A percentile compares a stretch with the other conserved stretches of the same genome.
These are phyloP conservation scores for Triticum dicoccoides DNA, from an alignment of 176 grass and related monocot species.

Conservation along the genomic window DNA sequence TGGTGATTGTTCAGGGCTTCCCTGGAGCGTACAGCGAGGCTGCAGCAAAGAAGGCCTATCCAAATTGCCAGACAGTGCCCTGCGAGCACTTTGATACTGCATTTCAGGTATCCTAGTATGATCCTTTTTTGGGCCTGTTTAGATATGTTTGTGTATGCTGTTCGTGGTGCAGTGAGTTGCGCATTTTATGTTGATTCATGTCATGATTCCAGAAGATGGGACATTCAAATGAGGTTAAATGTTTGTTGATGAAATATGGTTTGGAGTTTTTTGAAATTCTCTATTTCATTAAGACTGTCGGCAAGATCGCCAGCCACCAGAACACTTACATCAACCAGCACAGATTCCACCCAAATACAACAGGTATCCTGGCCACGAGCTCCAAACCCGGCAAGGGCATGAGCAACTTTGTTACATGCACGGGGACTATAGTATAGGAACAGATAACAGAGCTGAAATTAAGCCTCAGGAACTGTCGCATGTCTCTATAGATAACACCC, in stretches of 20 bases:
- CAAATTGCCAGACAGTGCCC: constrained; percentile 80
- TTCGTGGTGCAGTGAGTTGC: not conserved
- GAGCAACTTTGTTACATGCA: too few species aligned
- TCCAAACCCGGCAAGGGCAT: too few species aligned
- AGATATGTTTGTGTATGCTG: not conserved
- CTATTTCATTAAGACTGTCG: too few species aligned
- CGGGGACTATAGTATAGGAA: too few species aligned
- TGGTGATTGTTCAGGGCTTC: constrained; percentile 50
- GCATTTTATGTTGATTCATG: not conserved
- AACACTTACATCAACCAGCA: too few species aligned
- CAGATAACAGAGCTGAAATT: too few species aligned
- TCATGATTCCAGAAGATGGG: not conserved
- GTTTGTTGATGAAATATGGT: not conserved
- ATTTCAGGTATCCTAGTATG: constrained; percentile 51
- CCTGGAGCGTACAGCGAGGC: constrained; percentile 87
- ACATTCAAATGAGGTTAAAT: not conserved
- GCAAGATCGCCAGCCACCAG: too few species aligned
- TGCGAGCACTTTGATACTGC: constrained; percentile 83
- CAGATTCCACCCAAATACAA: too few species aligned
- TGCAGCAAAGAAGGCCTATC: constrained; percentile 77
- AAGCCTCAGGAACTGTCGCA: too few species aligned
- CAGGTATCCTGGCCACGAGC: too few species aligned
- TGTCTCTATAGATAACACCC: too few species aligned
- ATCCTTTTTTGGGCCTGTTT: not conserved
- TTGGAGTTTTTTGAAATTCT: not conserved